Evolutionary conservation across 1,284 basidiomycete species (phyloP), one percentile per base, ranked within the genome.

Genomic region (Coniferiporia sulphurascens): DNA sequence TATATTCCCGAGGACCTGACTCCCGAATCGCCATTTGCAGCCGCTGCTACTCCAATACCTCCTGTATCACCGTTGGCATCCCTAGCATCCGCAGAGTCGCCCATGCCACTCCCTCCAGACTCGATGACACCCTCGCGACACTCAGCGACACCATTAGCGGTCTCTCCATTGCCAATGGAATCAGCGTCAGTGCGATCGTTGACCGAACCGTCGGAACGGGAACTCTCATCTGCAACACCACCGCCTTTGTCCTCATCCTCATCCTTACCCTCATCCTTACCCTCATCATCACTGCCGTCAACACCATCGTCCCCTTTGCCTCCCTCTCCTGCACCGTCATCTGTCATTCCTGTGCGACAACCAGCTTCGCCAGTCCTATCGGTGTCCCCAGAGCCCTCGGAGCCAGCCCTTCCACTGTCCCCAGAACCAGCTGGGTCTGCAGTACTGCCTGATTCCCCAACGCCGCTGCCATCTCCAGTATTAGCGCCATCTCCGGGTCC

Each of bases 301-400:
- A 62, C 60, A 27, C 72, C 70, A 0, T 69, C 67, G 44, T 69
- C 73, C 50, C 71, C 71, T 7, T 65, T 68, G 19, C 61, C 69
- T 27, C 70, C 74, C 35, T 64, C 71, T 61, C 67, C 65, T 22
- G 66, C 43, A 19, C 52, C 70, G 69, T 5, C 71, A 69, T 7
- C 71, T 69, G 2, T 48, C 19, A 22, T 43, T 48, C 44, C 34
- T 4, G 15, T 59, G 22, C 51, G 58, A n/a, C 52, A 54, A 13
- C 58, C 58, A 19, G 17, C 19, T 8, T 59, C 58, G 3, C 58
- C 58, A 22, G 58, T 59, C 35, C 19, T 59, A 13, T 59, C 58
- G 8, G 41, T 59, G 32, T 59, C 57, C 32, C 41, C 43, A 32
- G 43, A 32, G 27, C 41, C 22, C n/a, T 32, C 35, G 27, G 52